Conservation (phyloP, 2,329 filamentous ascomycete genomes). For the Aureobasidium sp. region DNA sequence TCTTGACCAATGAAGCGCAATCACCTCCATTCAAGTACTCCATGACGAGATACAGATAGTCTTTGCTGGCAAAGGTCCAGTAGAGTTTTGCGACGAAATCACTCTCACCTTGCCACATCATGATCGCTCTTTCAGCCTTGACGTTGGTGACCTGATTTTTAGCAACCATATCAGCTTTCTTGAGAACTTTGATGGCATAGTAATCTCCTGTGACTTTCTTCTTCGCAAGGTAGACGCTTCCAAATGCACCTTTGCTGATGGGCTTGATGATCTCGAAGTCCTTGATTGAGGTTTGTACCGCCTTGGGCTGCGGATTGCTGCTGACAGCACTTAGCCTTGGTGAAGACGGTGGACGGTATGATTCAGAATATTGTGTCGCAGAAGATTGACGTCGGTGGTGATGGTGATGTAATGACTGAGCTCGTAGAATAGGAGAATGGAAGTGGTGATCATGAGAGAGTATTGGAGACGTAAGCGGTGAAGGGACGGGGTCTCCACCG, state of each 20-base stretch:
- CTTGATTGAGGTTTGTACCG: slow-evolving; percentile 92
- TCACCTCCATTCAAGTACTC: slow-evolving; percentile 97
- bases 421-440: slow-evolving; percentile 60
- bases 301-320: slow-evolving; percentile 74
- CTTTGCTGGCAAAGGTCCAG: slow-evolving; percentile 99
- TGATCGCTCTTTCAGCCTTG: slow-evolving; percentile 95
- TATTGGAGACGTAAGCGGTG: slow-evolving; percentile 85
- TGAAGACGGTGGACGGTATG: slow-evolving; percentile 60
- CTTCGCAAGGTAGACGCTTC: slow-evolving; percentile 94
- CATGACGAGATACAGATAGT: slow-evolving; percentile 98
- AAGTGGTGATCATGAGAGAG: slow-evolving; percentile 70
- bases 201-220: slow-evolving; percentile 99
- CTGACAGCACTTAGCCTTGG: slow-evolving; percentile 71
- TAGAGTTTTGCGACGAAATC: slow-evolving; percentile 98
- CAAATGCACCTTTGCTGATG: slow-evolving; percentile 97
- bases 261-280: slow-evolving; percentile 99
- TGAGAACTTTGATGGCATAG: slow-evolving; percentile 95
- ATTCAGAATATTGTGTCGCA: slow-evolving; percentile 72
- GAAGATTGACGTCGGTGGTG: slow-evolving; percentile 83
- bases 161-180: slow-evolving; percentile 99
- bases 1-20: slow-evolving; percentile 92
- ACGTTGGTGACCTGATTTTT: slow-evolving; percentile 99
- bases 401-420: slow-evolving; percentile 36
- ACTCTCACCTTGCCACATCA: slow-evolving; percentile 99
- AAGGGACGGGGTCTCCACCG: slow-evolving; percentile 60